Evolutionary conservation across 352 stramenopile genomes (phyloP), one percentile per base, ranked within the genome.

Genomic region (Thalassiosira pacifica): DNA sequence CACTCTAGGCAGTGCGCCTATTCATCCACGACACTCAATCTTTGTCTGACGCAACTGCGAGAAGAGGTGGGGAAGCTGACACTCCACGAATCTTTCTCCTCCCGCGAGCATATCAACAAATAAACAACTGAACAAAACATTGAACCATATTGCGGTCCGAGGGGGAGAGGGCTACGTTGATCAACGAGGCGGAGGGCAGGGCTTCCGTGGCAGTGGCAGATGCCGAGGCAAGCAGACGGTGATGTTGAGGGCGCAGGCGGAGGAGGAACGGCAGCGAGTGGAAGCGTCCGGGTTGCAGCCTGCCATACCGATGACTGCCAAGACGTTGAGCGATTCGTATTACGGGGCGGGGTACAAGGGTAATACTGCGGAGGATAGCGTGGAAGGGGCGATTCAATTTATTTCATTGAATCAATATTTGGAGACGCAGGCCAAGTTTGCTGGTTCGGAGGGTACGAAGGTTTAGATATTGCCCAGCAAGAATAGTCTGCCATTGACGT

Each of bases 51-150:
- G 22, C 76, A 86, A 68, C 40, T 90, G 8, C 64, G 85, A 18
- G 64, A 82, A 42, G 85, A 85, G 61, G 82, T 90, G 63, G 85
- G 85, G 22, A 85, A 89, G 37, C 31, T 90, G 3, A 83, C 81
- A 59, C 66, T 90, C 1, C 80, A 90, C 42, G 55, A 83, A 48
- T 77, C 68, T 4, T 90, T 90, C 55, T 85, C 81, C 37, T 82
- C 81, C 29, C 59, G 85, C 22, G 76, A 89, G 34, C 13, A 70
- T 24, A 73, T 90, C 29, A 90, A 88, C 65, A 52, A 37, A n/a
- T n/a, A n/a, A n/a, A n/a, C n/a, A n/a, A n/a, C n/a, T n/a, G n/a
- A n/a, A n/a, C n/a, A 26, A 88, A 89, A 69, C 66, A 82, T 16
- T 82, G 68, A 31, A 59, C 57, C 8, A 68, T 89, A 26, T 69